A percentile compares a stretch with the other conserved stretches of the same genome.
Evolutionary conservation across 148 eudicot species (phyloP).

Genomic region (Amaranthus hypochondriacus): DNA sequence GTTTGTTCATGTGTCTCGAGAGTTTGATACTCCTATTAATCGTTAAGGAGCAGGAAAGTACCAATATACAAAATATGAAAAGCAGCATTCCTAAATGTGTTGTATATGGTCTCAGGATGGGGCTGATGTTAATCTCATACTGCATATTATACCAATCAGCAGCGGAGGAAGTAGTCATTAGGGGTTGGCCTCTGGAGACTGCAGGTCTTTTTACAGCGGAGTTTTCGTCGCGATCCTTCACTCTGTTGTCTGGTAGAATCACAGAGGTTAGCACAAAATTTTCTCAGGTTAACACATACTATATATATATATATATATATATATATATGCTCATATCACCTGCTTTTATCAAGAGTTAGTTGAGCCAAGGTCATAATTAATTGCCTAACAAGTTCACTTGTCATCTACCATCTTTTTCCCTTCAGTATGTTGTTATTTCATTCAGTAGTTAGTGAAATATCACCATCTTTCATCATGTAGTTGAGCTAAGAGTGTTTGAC

Average conservation of each 20-base stretch:
- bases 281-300: background rate
- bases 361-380: no score
- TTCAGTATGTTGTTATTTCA: no score
- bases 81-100: background rate
- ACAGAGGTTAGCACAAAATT: conserved; percentile 45
- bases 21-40: background rate
- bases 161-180: conserved; percentile 54
- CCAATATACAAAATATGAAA: background rate
- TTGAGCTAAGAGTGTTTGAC: no score
- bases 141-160: conserved; percentile 46
- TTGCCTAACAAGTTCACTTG: no score
- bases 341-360: no score
- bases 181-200: conserved; percentile 87
- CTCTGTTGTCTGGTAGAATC: conserved; percentile 55
- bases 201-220: conserved; percentile 63
- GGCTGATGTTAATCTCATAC: conserved; percentile 46
- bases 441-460: no score
- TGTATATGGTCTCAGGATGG: conserved; percentile 41
- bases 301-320: background rate
- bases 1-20: no score
- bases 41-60: background rate
- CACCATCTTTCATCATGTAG: no score
- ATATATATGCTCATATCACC: no score
- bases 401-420: no score
- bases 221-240: conserved; percentile 47